These are phyloP conservation scores for Coemansia sp. DNA, from an alignment of 192 early-diverging fungal species.

Conservation along the genomic window DNA sequence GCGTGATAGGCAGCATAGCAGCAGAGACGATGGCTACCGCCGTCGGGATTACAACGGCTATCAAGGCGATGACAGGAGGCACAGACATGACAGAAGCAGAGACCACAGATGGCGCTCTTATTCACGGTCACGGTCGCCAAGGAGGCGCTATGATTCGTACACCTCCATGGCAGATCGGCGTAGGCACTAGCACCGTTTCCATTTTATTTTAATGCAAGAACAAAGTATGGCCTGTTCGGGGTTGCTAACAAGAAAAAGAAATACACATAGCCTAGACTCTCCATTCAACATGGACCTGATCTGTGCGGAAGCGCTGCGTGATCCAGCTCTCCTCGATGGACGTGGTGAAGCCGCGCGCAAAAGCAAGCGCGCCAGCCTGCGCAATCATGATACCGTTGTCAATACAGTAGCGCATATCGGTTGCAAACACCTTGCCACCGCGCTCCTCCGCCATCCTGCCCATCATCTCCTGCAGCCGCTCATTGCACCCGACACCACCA, in stretches of 20 bases:
- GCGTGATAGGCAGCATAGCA: slow-evolving; percentile 1
- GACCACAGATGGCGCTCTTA: slow-evolving; percentile 10
- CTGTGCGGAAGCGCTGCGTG: slow-evolving; percentile 92
- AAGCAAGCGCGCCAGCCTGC: slow-evolving; percentile 88
- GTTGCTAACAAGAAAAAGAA: background rate
- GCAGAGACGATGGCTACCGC: slow-evolving; percentile 8
- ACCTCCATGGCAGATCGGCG: slow-evolving; percentile 16
- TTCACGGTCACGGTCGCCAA: slow-evolving; percentile 30
- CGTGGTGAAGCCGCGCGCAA: slow-evolving; percentile 78
- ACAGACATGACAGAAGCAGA: slow-evolving; percentile 7
- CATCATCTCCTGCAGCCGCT: slow-evolving; percentile 98
- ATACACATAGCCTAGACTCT: slow-evolving; percentile 42
- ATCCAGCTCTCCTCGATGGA: slow-evolving; percentile 81
- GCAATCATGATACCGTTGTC: slow-evolving; percentile 99
- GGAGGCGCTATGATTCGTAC: slow-evolving; percentile 17
- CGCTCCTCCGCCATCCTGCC: slow-evolving; percentile 88
- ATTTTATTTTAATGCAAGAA: background rate
- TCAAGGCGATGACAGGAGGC: slow-evolving; percentile 10
- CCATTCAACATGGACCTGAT: slow-evolving; percentile 83
- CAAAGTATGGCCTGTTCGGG: background rate
- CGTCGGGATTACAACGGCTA: slow-evolving; percentile 9
- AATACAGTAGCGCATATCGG: slow-evolving; percentile 96
- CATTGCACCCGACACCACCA: slow-evolving; percentile 96
- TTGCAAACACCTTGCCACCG: slow-evolving; percentile 85
- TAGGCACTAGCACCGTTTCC: slow-evolving; percentile 5